Conservation (phyloP, 148 eudicot species). For the Oxyria digyna region DNA sequence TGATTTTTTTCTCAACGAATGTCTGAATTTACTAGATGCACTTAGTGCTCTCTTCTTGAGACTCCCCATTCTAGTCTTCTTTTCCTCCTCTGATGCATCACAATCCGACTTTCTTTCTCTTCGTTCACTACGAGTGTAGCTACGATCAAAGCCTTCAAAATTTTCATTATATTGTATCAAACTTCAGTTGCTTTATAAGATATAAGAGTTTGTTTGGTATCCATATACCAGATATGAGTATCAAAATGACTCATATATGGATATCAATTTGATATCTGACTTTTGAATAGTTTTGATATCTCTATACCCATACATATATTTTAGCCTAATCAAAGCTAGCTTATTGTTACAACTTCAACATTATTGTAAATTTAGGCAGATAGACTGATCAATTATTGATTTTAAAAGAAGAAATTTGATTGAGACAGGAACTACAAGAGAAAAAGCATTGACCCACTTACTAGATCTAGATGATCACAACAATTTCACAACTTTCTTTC, state of each 20-base stretch:
- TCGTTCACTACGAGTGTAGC: constrained; percentile 22
- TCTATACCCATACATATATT: background rate
- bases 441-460: background rate
- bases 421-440: background rate
- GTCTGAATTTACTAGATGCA: constrained; percentile 37
- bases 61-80: constrained; percentile 26
- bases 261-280: too few species aligned
- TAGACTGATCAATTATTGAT: too few species aligned
- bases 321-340: background rate
- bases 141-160: constrained; percentile 26
- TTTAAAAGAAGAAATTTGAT: background rate
- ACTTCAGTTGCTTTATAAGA: too few species aligned
- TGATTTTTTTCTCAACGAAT: constrained; percentile 28
- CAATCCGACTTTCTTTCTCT: constrained; percentile 28
- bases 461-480: background rate
- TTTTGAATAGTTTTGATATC: background rate
- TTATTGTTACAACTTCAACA: background rate
- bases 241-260: too few species aligned
- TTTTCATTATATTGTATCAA: constrained; percentile 5
- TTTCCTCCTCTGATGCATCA: constrained; percentile 32
- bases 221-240: too few species aligned
- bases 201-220: too few species aligned
- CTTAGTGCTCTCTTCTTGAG: constrained; percentile 43
- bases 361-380: too few species aligned
- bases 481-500: background rate